These are phyloP conservation scores for Fusarium virguliforme DNA, from an alignment of 2,329 filamentous ascomycete species.

Conservation along the genomic window DNA sequence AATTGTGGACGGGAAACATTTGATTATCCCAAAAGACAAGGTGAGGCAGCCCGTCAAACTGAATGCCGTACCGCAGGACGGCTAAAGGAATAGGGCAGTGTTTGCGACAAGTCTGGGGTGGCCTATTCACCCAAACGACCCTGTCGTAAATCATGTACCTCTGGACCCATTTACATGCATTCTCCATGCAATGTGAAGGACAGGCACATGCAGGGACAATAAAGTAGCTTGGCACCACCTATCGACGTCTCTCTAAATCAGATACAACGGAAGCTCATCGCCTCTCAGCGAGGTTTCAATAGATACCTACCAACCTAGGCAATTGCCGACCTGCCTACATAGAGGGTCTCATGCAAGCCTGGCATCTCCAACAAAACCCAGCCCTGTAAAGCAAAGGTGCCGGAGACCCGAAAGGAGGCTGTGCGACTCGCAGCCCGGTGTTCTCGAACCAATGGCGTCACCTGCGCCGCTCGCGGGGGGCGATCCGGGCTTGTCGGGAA, in stretches of 20 bases:
- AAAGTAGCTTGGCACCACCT: slow-evolving; percentile 6
- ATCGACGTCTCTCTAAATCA: not conserved
- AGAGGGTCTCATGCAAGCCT: not conserved
- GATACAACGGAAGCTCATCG: not conserved
- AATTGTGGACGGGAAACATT: not conserved
- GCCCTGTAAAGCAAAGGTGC: not conserved
- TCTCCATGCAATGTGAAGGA: not conserved
- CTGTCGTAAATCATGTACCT: slow-evolving; percentile 6
- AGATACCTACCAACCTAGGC: too few species aligned
- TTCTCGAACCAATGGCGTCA: slow-evolving; percentile 44
- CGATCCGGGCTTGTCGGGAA: slow-evolving; percentile 31
- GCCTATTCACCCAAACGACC: not conserved
- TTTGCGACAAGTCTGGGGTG: not conserved
- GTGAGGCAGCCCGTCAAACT: slow-evolving; percentile 39
- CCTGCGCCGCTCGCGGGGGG: slow-evolving; percentile 27
- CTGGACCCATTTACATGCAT: slow-evolving; percentile 10
- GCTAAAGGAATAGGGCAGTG: slow-evolving; percentile 5
- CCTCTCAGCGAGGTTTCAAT: not conserved
- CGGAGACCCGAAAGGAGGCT: slow-evolving; percentile 32
- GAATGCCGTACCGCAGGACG: not conserved
- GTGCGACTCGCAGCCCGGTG: slow-evolving; percentile 27
- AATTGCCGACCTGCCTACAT: not conserved
- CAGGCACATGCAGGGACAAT: slow-evolving; percentile 13
- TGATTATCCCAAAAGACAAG: not conserved
- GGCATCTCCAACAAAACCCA: too few species aligned